Evolutionary conservation across 108 stramenopile genomes (phyloP).

Genomic region (Cylindrotheca fusiformis): DNA sequence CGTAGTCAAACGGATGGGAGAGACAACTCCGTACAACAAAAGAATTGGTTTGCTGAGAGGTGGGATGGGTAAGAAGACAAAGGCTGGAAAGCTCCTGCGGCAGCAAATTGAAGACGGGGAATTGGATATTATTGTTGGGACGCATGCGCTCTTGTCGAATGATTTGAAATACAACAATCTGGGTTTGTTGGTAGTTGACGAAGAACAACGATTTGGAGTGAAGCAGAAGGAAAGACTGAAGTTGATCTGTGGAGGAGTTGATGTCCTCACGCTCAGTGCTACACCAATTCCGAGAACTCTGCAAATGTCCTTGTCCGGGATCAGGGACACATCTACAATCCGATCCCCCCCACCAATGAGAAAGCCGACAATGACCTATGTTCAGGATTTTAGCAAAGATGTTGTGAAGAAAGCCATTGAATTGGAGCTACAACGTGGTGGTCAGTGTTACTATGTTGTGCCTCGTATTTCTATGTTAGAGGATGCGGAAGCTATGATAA

Average conservation of each 20-base stretch:
- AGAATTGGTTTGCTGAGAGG: conserved; percentile 65
- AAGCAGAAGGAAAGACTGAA: conserved; percentile 95
- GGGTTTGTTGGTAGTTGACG: conserved; percentile 91
- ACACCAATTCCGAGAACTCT: conserved; percentile 96
- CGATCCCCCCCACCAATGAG: conserved; percentile 86
- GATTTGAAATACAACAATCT: conserved; percentile 82
- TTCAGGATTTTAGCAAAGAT: conserved; percentile 62
- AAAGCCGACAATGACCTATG: conserved; percentile 76
- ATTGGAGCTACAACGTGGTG: conserved; percentile 78
- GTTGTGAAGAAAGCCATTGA: conserved; percentile 61
- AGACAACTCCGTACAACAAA: conserved; percentile 55
- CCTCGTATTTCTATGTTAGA: conserved; percentile 83
- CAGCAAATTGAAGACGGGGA: conserved; percentile 65
- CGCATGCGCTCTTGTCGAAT: conserved; percentile 84
- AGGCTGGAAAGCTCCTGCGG: conserved; percentile 66
- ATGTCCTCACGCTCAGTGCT: conserved; percentile 92
- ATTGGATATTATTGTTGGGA: conserved; percentile 86
- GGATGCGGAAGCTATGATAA: conserved; percentile 59
- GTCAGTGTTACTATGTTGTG: conserved; percentile 91
- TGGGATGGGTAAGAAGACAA: conserved; percentile 69
- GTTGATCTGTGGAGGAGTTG: conserved; percentile 80
- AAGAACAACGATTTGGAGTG: conserved; percentile 97
- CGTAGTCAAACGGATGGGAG: conserved; percentile 66
- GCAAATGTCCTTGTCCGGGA: conserved; percentile 89
- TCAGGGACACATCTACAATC: conserved; percentile 90